Percentiles rank a stretch among this genome's conserved stretches.
Evolutionary conservation across 306 rosid genomes (phyloP).

Genomic region (Cicer judaicum): DNA sequence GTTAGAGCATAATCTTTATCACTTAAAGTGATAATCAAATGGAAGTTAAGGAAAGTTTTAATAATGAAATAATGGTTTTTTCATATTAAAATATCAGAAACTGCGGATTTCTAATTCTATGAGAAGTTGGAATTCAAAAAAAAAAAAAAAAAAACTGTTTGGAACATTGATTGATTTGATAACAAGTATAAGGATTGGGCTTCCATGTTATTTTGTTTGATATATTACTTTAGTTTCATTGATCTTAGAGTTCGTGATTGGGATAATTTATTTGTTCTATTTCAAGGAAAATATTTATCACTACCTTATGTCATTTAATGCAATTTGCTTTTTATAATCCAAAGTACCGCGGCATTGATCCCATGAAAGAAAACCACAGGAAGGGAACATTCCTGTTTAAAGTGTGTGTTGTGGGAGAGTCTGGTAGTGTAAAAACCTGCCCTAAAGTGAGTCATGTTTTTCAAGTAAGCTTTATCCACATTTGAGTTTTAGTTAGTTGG

Average conservation of each 20-base stretch:
- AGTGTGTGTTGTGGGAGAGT: not conserved
- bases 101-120: not conserved
- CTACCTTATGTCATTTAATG: not conserved
- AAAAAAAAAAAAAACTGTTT: too few relatives aligned
- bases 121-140: not conserved
- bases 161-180: constrained; percentile 4
- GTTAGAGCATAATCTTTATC: constrained; percentile 1
- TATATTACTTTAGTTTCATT: not conserved
- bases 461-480: not conserved
- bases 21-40: not conserved
- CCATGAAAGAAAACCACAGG: not conserved
- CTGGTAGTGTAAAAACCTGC: not conserved
- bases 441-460: not conserved
- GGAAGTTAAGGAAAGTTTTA: not conserved
- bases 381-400: not conserved
- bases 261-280: not conserved
- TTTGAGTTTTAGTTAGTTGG: not conserved
- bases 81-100: not conserved
- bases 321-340: not conserved
- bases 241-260: not conserved
- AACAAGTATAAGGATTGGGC: not conserved
- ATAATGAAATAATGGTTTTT: constrained; percentile 10
- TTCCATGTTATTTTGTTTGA: not conserved
- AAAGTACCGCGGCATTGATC: not conserved
- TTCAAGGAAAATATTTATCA: not conserved